Evolutionary conservation across 1,284 basidiomycete genomes (phyloP), one percentile per base, ranked within the genome.

Genomic region (Sphaerobolus stellatus): DNA sequence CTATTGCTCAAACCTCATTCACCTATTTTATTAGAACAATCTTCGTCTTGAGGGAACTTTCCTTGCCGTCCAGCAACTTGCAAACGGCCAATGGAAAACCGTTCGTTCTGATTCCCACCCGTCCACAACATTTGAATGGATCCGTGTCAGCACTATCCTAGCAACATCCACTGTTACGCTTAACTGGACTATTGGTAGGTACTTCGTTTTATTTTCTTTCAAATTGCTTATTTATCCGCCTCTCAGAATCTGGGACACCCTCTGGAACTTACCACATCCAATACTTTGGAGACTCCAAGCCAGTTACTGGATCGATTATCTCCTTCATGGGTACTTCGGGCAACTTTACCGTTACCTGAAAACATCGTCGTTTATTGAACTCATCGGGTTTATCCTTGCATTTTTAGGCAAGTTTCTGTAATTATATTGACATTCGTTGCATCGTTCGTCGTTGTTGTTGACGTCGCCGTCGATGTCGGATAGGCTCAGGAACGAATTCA

Each of bases 71-170:
- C 86, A 91, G 59, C 77, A 75, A 46, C 70, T 77, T n/a, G n/a
- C n/a, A 24, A 78, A 75, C 9, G 64, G 71, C 47, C n/a, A n/a
- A n/a, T 92, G 88, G 88, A 70, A 58, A 52, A 65, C 76, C 0
- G 80, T 86, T 47, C 75, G 83, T 43, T 85, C 87, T 2, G 90
- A 93, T 68, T 90, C 88, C 13, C 90, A 92, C 67, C 87, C 88
- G 28, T 90, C 88, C 7, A 92, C 90, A 2, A 78, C 75, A 20
- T 90, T 81, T 66, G 74, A 78, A 54, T 92, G 90, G 90, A 68
- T 64, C 25, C 74, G 85, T 66, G 81, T 75, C 5, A 83, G 69
- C 68, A 74, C 72, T 1, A 61, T 82, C 47, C 66, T 81, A 29
- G 84, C 80, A 2, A 82, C 77, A 28, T 88, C 85, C 62, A 78